These are phyloP conservation scores for Vitis cinerea DNA, from an alignment of 164 flowering plant species.

Conservation along the genomic window DNA sequence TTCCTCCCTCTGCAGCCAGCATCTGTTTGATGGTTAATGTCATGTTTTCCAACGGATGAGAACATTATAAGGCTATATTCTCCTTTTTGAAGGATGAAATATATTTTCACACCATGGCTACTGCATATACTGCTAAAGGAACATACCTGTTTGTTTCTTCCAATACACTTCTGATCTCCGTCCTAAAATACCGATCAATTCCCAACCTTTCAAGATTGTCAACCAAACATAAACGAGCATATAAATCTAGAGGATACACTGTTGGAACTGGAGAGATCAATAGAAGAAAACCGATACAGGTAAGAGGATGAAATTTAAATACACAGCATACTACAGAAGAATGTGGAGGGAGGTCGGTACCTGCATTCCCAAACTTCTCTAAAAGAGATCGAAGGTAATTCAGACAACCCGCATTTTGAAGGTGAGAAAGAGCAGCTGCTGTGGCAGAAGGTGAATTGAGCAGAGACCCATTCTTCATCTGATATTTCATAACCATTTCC, in stretches of 20 bases:
- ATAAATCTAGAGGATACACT: constrained; percentile 59
- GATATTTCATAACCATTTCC: constrained; percentile 67
- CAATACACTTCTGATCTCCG: constrained; percentile 52
- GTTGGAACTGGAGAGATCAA: constrained; percentile 68
- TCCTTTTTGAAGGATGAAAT: too few relatives aligned
- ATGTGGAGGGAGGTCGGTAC: constrained; percentile 24
- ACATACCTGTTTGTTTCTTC: constrained; percentile 68
- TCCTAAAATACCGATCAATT: constrained; percentile 58
- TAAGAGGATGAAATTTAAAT: neutral
- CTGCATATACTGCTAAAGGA: neutral
- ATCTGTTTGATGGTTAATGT: constrained; percentile 35
- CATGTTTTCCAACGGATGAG: constrained; percentile 1
- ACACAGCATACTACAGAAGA: neutral
- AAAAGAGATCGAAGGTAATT: constrained; percentile 57
- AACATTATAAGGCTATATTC: neutral
- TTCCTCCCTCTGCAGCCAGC: constrained; percentile 71
- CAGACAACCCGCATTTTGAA: constrained; percentile 51
- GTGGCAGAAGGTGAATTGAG: constrained; percentile 91
- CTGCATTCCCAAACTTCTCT: constrained; percentile 61
- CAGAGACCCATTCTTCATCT: constrained; percentile 85
- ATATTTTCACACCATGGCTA: neutral
- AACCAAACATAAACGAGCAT: constrained; percentile 58
- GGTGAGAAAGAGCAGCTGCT: constrained; percentile 64
- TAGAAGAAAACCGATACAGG: constrained; percentile 1
- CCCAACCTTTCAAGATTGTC: constrained; percentile 71